Conservation (phyloP, 352 stramenopile species). For the Phytopythium helicoides region DNA sequence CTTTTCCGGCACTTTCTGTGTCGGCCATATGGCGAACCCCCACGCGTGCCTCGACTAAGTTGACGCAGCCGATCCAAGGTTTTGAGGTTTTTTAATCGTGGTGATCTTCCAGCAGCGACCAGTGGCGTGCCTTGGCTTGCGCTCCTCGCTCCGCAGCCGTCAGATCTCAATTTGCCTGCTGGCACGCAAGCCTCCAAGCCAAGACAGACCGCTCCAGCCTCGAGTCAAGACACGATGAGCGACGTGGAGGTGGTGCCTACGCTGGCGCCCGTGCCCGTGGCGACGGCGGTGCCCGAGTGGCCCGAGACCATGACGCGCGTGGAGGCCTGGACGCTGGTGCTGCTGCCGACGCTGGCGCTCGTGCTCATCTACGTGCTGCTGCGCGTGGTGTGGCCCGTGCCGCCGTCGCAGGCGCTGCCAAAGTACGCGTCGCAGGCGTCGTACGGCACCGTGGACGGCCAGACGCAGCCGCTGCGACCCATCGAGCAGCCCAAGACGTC, state of each 20-base stretch:
- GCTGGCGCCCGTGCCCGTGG: constrained; percentile 12
- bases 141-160: too few relatives aligned
- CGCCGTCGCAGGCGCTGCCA: constrained; percentile 28
- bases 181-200: too few relatives aligned
- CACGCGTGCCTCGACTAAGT: too few relatives aligned
- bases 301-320: constrained; percentile 38
- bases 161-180: too few relatives aligned
- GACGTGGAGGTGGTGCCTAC: constrained; percentile 8
- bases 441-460: constrained; percentile 35
- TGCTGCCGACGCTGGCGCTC: constrained; percentile 45
- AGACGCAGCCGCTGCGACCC: constrained; percentile 33
- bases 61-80: too few relatives aligned
- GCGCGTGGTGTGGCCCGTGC: constrained; percentile 61
- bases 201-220: too few relatives aligned
- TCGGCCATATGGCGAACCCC: too few relatives aligned
- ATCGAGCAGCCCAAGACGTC: constrained; percentile 45
- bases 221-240: constrained; percentile 4
- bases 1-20: too few relatives aligned
- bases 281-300: constrained; percentile 22
- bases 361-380: constrained; percentile 63
- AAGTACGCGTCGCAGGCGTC: constrained; percentile 23
- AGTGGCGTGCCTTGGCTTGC: too few relatives aligned
- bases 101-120: too few relatives aligned
- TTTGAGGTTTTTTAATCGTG: too few relatives aligned
- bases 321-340: constrained; percentile 32